Base-by-base conservation (phyloP, 2,329 filamentous ascomycete genomes). In the Emergomyces orientalis region DNA sequence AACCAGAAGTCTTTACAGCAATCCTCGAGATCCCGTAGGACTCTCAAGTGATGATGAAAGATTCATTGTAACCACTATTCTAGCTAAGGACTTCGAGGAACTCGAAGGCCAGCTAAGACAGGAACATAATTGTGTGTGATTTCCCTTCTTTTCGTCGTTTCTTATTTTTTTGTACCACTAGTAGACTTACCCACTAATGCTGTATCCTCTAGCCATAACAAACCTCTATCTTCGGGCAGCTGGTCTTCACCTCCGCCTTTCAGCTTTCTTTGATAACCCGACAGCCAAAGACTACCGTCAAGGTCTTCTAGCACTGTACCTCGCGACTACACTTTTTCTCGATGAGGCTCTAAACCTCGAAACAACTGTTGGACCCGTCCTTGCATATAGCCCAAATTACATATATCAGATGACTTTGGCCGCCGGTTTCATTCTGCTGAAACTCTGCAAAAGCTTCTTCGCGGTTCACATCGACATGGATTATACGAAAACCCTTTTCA, bases 351-450 rank as follows among this genome's bases (percentile, higher is more conserved):
- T 81, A 66, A 77, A 76, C 41, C 68, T 80, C 27, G 77, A 76
- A 65, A 77, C 73, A 11, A 74, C 74, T 25, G 72, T 77, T 25
- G 78, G 80, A 1, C 76, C 79, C 8, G 76, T 81, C 41, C 73
- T 85, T 13, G 78, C 78, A 63, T 81, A 85, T 63, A 81, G 81
- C 22, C 80, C 78, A 52, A 86, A 82, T 67, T 87, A 88, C 69
- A 80, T 88, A 63, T 84, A 86, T 70, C 85, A 88, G 71, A 87
- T 88, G 79, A 82, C 87, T 70, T 79, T 88, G 34, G 86, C 85
- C 2, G 84, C 82, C 19, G 84, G 83, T 1, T 87, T 86, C 67
- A 84, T 84, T 1, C 74, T 88, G 6, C 76, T 88, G 61, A 88
- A 88, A 68, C 77, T 88, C 1, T 81, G 86, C 67, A 87, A 88